These are phyloP conservation scores for Cutaneotrichosporon sp. DNA, from an alignment of 1,284 basidiomycete genomes.

Conservation along the genomic window DNA sequence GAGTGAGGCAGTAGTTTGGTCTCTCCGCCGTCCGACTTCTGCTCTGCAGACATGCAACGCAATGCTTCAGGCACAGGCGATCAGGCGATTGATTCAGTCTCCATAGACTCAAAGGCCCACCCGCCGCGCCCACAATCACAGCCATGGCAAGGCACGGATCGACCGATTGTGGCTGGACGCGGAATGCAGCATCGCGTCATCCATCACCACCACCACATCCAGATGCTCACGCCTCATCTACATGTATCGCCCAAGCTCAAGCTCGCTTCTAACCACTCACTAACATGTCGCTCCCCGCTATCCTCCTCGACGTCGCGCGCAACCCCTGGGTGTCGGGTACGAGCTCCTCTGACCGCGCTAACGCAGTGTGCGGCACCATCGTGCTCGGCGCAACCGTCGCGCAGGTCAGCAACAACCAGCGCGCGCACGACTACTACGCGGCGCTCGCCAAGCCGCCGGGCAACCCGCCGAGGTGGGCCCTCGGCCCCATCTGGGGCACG, in stretches of 20 bases:
- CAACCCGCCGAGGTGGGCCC: conserved; percentile 13
- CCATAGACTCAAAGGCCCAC: too few species aligned
- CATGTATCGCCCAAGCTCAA: too few species aligned
- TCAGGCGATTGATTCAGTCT: too few species aligned
- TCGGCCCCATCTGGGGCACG: conserved; percentile 35
- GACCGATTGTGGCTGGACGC: background rate
- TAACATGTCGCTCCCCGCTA: conserved; percentile 37
- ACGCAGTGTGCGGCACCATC: conserved; percentile 61
- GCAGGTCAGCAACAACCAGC: conserved; percentile 3
- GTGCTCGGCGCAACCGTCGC: conserved; percentile 61
- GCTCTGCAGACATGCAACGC: too few species aligned
- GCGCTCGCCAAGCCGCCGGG: conserved; percentile 13
- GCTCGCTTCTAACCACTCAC: background rate
- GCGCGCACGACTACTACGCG: conserved; percentile 40
- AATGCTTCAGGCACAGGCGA: too few species aligned
- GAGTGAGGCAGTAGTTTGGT: too few species aligned
- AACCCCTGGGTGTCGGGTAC: conserved; percentile 61
- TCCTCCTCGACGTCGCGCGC: conserved; percentile 62
- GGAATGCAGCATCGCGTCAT: background rate
- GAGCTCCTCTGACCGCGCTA: background rate
- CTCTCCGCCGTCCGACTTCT: too few species aligned
- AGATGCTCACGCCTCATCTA: background rate
- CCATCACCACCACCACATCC: background rate
- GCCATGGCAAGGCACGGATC: background rate
- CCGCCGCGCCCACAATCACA: too few species aligned